Base-by-base conservation (phyloP, 2,329 filamentous ascomycete species). In the Berkeleyomyces basicola region DNA sequence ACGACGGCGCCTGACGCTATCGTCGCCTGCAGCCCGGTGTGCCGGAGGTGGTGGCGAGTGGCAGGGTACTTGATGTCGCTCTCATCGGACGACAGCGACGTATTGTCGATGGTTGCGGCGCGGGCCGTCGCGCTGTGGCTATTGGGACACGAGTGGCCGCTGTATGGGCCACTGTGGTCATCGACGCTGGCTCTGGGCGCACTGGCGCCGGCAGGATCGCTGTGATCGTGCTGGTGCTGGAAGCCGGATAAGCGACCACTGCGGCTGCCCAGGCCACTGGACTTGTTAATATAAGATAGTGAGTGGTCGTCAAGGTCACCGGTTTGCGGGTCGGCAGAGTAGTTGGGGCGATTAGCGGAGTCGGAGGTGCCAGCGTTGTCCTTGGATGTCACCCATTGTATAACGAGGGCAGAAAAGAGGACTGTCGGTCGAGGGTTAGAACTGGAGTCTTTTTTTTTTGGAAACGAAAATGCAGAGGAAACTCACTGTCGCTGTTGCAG, bases 401-500 rank as follows among this genome's bases (percentile, higher is more conserved):
- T 76, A n/a, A 85, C 78, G 3, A 82, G 67, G 23, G 79, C 78
- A 11, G 78, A 82, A 70, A 84, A 83, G 39, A 84, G 74, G 14
- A 84, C 80, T 82, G n/a, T 14, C 1, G 36, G 51, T 7, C 40
- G 36, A 7, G 23, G 31, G 49, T 61, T 57, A 33, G 31, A 51
- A 31, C 14, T 16, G 6, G 10, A n/a, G 33, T 42, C 33, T 44
- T 16, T 7, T 7, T 23, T 47, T n/a, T 7, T 14, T 39, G 36
- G 39, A 9, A 44, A n/a, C n/a, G 16, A 7, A 7, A 49, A 44
- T 31, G 37, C 49, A 11, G 37, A 16, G 64, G 6, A 39, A 36
- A 72, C 76, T 68, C 70, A 82, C 82, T 78, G 68, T 86, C 83
- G 65, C 77, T 76, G 67, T 85, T 85, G 68, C 83, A 86, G 67